A percentile compares a stretch with the other conserved stretches of the same genome.
phyloP scores from a whole-genome alignment of 495 filamentous ascomycete species.

The Hypoxylon rickii region DNA sequence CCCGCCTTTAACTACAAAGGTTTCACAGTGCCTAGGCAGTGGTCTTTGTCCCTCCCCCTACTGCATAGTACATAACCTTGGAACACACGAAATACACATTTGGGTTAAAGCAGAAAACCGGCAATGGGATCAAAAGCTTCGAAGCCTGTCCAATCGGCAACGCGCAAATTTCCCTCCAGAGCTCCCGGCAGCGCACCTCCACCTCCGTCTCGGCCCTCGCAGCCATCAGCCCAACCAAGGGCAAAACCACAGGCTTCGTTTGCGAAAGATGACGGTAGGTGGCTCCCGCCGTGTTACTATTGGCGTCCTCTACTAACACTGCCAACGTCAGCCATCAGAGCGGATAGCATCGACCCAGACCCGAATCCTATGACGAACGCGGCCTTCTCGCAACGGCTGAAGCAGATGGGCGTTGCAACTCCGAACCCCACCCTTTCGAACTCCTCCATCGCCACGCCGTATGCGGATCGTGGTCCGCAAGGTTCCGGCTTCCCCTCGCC shows the following conservation, averaged over 20 bases:
- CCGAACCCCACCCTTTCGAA: conserved; percentile 52
- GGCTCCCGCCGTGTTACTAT: background rate
- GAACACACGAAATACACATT: too few relatives aligned
- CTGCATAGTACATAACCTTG: too few relatives aligned
- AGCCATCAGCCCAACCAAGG: conserved; percentile 17
- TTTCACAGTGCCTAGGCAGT: background rate
- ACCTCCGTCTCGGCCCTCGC: conserved; percentile 26
- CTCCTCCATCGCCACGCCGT: conserved; percentile 46
- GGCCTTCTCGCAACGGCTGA: conserved; percentile 47
- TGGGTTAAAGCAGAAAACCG: too few relatives aligned
- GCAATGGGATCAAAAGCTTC: conserved; percentile 38
- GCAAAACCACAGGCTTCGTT: conserved; percentile 35
- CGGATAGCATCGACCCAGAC: conserved; percentile 39
- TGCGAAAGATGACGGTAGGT: conserved; percentile 46
- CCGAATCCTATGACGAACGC: conserved; percentile 32
- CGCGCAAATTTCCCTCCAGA: conserved; percentile 50
- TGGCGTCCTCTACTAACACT: background rate
- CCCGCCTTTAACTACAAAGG: background rate
- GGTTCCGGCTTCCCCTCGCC: conserved; percentile 37
- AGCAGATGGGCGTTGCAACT: conserved; percentile 52
- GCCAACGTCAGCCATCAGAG: conserved; percentile 35
- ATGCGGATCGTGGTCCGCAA: conserved; percentile 11
- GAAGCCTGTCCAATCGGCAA: conserved; percentile 42
- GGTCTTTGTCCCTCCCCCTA: too few relatives aligned
- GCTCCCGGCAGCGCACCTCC: conserved; percentile 40